Evolutionary conservation across 768 basidiomycete species (phyloP), one percentile per base, ranked within the genome.

Genomic region (Pilatotrama ljubarskyi): DNA sequence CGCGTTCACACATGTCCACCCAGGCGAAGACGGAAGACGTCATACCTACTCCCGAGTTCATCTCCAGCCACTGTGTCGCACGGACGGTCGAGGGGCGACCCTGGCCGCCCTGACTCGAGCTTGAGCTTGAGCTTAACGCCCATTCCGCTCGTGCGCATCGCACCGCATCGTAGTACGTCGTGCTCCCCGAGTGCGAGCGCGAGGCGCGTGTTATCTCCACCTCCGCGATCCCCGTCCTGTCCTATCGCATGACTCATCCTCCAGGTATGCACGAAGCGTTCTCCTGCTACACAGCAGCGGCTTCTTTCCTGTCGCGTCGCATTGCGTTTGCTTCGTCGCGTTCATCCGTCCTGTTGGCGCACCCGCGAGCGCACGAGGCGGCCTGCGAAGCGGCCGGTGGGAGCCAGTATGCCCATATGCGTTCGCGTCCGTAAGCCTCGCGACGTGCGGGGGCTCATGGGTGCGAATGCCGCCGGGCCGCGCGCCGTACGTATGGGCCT

Each of bases 391-490:
- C 51, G 11, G 25, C 50, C 32, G 38, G 55, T 57, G 55, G 48
- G 55, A 57, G 47, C 48, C 55, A 57, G 50, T 57, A 57, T 57
- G 55, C 47, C 55, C 55, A 50, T 57, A 24, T 49, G 18, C 55
- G 55, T 41, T 22, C 24, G 10, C 13, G 10, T 36, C 17, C 17
- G 41, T n/a, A 6, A 20, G n/a, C 13, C 38, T 25, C 51, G 51
- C 49, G 32, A 9, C n/a, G 17, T 36, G 49, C 35, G 29, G 18
- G 32, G 17, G 17, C 8, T 18, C 49, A 29, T 6, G 38, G 51
- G 11, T 4, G 17, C n/a, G 35, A 42, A 22, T 51, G 51, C 41
- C 32, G 43, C 54, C 36, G 35, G 20, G 20, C 29, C 24, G 32
- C 52, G 32, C 52, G 36, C 20, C 18, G 18, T n/a, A 10, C 42